These are phyloP conservation scores for Cercospora nicotianae DNA, from an alignment of 2,329 filamentous ascomycete species.

Conservation along the genomic window DNA sequence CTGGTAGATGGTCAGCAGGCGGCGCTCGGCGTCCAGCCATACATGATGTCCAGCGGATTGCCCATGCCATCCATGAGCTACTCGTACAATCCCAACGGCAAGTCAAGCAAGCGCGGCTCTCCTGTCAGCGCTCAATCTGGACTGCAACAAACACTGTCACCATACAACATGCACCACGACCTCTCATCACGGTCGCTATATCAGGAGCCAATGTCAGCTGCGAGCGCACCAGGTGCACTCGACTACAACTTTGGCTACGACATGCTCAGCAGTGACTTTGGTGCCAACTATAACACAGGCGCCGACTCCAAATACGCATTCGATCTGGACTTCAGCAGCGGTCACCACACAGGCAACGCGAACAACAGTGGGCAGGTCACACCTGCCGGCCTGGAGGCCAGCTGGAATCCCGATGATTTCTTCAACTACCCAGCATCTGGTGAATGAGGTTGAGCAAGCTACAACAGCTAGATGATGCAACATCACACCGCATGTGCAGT, in stretches of 20 bases:
- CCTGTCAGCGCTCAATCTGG: constrained; percentile 11
- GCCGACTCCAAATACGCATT: constrained; percentile 19
- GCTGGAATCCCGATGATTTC: constrained; percentile 28
- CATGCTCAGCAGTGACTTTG: constrained; percentile 14
- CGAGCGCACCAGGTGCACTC: constrained; percentile 20
- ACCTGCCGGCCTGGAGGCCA: constrained; percentile 18
- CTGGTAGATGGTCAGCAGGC: constrained; percentile 45
- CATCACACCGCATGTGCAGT: neutral
- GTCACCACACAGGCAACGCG: neutral
- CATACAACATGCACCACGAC: constrained; percentile 17
- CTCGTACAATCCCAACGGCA: constrained; percentile 28
- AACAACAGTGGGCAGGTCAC: constrained; percentile 25
- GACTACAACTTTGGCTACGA: constrained; percentile 22
- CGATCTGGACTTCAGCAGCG: constrained; percentile 18
- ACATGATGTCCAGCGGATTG: constrained; percentile 20
- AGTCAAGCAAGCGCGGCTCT: constrained; percentile 30
- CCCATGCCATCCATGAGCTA: constrained; percentile 27
- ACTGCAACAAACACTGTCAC: constrained; percentile 25
- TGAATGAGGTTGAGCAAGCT: constrained; percentile 6
- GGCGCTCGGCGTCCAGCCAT: constrained; percentile 17
- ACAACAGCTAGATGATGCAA: neutral
- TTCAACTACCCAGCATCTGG: constrained; percentile 25
- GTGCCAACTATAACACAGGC: constrained; percentile 9
- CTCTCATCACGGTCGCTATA: neutral
- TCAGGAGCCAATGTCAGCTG: constrained; percentile 22